A percentile compares a stretch with the other conserved stretches of the same genome.
phyloP scores from a whole-genome alignment of 768 basidiomycete species.

The Clavaria fumosa region DNA sequence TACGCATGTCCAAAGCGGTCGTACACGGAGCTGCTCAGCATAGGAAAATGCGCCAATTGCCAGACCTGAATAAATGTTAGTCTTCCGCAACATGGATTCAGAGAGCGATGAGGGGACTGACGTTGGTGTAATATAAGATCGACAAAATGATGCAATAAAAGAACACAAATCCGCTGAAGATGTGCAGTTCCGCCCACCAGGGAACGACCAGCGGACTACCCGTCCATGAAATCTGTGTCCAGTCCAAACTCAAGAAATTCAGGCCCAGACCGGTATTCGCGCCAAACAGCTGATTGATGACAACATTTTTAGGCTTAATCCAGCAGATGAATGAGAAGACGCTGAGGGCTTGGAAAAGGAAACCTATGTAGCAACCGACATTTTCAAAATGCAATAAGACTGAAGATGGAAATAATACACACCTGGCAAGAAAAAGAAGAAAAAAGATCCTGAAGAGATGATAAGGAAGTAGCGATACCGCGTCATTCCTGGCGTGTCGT shows the following conservation, averaged over 20 bases:
- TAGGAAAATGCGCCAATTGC: conserved; percentile 43
- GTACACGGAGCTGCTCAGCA: conserved; percentile 49
- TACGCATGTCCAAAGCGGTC: conserved; percentile 46
- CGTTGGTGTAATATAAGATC: conserved; percentile 45
- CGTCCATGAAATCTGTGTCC: conserved; percentile 36
- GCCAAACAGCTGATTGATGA: conserved; percentile 65
- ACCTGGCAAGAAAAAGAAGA: conserved; percentile 42
- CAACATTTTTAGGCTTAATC: conserved; percentile 56
- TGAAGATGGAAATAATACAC: conserved; percentile 44
- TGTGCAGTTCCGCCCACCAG: conserved; percentile 49
- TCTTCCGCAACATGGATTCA: too few species aligned
- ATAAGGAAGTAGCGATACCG: conserved; percentile 51
- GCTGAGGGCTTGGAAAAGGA: conserved; percentile 49
- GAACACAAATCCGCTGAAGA: conserved; percentile 10
- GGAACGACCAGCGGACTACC: conserved; percentile 44
- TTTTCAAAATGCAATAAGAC: too few species aligned
- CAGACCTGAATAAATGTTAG: too few species aligned
- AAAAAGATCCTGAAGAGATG: conserved; percentile 66
- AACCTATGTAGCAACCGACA: too few species aligned
- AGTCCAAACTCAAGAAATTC: conserved; percentile 29
- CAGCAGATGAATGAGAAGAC: conserved; percentile 44
- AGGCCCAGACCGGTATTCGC: conserved; percentile 23
- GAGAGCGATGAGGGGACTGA: too few species aligned
- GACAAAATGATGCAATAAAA: conserved; percentile 38
- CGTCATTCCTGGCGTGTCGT: too few species aligned